Evolutionary conservation across 371 early-diverging fungal genomes (phyloP).

Genomic region (Mortierella sp.): DNA sequence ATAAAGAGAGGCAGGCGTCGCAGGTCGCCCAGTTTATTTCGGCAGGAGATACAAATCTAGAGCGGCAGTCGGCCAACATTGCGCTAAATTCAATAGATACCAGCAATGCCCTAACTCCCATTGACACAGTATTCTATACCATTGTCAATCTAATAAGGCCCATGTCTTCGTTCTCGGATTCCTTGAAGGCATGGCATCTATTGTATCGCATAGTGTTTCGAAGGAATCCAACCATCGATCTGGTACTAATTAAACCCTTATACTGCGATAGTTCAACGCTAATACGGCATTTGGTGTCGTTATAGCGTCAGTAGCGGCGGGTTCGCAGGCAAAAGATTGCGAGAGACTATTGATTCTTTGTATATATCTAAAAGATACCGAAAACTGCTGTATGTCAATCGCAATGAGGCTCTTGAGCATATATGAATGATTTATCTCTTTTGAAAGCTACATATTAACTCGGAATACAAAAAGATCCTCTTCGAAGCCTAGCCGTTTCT

Average conservation of each 20-base stretch:
- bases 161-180: constrained; percentile 11
- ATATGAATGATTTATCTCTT: too few species aligned
- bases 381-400: constrained; percentile 30
- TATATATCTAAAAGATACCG: constrained; percentile 35
- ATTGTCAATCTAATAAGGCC: constrained; percentile 26
- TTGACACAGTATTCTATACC: constrained; percentile 21
- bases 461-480: constrained; percentile 24
- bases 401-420: too few species aligned
- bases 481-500: constrained; percentile 22
- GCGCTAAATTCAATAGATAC: neutral
- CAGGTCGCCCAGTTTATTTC: constrained; percentile 6
- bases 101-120: neutral
- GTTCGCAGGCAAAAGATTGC: constrained; percentile 15
- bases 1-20: neutral
- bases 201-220: neutral
- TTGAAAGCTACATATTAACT: neutral
- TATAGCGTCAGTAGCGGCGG: constrained; percentile 35
- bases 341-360: constrained; percentile 29
- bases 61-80: constrained; percentile 6
- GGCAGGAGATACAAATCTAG: constrained; percentile 1
- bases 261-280: constrained; percentile 33
- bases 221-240: neutral
- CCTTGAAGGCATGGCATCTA: constrained; percentile 21
- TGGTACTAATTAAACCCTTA: too few species aligned
- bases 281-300: constrained; percentile 36